phyloP scores from a whole-genome alignment of 177 flowering plant genomes.

The Tripterygium wilfordii region DNA sequence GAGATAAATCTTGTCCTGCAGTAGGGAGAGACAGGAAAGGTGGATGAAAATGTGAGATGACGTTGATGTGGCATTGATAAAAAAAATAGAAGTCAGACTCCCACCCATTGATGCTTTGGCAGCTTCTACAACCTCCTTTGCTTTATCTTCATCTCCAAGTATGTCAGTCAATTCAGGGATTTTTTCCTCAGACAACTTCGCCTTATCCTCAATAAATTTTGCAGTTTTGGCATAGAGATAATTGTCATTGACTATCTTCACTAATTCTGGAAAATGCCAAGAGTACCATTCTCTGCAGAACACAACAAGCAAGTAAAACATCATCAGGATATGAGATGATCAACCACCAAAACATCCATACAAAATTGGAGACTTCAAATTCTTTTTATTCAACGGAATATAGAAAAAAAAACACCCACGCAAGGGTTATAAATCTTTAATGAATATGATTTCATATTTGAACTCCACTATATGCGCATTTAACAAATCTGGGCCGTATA shows the following conservation, averaged over 20 bases:
- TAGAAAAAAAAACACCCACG: too few species aligned
- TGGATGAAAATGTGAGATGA: slow-evolving; percentile 1
- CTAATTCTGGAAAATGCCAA: slow-evolving; percentile 97
- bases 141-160: slow-evolving; percentile 95
- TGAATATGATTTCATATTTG: too few species aligned
- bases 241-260: slow-evolving; percentile 91
- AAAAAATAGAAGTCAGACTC: slow-evolving; percentile 2
- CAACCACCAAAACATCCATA: neutral
- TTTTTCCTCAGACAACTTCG: slow-evolving; percentile 68
- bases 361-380: too few species aligned
- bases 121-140: slow-evolving; percentile 90
- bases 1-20: slow-evolving; percentile 92
- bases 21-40: slow-evolving; percentile 2
- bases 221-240: slow-evolving; percentile 87
- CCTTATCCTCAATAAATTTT: slow-evolving; percentile 65
- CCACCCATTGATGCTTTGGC: slow-evolving; percentile 98
- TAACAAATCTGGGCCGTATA: too few species aligned
- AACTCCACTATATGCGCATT: too few species aligned
- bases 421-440: too few species aligned
- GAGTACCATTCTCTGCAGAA: slow-evolving; percentile 87
- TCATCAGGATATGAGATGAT: neutral
- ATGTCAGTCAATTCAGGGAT: slow-evolving; percentile 72
- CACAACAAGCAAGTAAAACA: neutral
- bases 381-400: too few species aligned
- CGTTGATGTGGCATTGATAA: neutral